Evolutionary conservation across 2,329 filamentous ascomycete species (phyloP).

Genomic region (Trichoderma koningii): DNA sequence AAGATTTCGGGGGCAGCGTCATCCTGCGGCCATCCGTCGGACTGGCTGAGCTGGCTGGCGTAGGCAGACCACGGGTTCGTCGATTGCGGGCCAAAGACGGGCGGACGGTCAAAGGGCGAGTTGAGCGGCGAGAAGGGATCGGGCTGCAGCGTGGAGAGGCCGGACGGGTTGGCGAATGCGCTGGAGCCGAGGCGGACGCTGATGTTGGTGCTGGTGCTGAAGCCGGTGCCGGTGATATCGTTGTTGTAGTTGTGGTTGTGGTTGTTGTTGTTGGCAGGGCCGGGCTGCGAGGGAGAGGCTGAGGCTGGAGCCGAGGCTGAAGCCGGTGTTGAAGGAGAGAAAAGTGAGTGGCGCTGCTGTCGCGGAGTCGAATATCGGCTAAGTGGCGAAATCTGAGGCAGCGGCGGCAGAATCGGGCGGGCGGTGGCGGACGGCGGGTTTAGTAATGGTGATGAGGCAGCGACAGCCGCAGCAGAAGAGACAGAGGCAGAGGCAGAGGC

Average conservation of each 20-base stretch:
- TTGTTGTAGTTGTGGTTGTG: not conserved
- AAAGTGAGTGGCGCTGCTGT: too few relatives aligned
- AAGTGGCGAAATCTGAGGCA: conserved; percentile 24
- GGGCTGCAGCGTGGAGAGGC: conserved; percentile 13
- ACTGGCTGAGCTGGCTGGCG: not conserved
- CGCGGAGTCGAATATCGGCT: conserved; percentile 17
- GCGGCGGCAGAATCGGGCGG: conserved; percentile 24
- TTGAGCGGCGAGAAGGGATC: conserved; percentile 13
- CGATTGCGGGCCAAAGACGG: not conserved
- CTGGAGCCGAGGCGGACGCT: not conserved
- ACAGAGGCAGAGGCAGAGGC: not conserved
- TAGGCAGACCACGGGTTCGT: not conserved
- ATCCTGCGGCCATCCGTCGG: conserved; percentile 1
- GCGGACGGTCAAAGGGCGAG: not conserved
- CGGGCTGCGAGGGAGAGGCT: not conserved
- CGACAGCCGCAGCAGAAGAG: not conserved
- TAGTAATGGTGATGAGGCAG: not conserved
- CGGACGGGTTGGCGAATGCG: too few relatives aligned
- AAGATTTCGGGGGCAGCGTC: not conserved
- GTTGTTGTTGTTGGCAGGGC: not conserved
- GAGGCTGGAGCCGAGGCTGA: not conserved
- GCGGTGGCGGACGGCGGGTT: not conserved
- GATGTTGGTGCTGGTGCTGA: not conserved
- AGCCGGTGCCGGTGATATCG: not conserved
- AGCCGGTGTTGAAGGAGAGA: not conserved